These are phyloP conservation scores for Oxyria digyna DNA, from an alignment of 148 eudicot species.

Conservation along the genomic window DNA sequence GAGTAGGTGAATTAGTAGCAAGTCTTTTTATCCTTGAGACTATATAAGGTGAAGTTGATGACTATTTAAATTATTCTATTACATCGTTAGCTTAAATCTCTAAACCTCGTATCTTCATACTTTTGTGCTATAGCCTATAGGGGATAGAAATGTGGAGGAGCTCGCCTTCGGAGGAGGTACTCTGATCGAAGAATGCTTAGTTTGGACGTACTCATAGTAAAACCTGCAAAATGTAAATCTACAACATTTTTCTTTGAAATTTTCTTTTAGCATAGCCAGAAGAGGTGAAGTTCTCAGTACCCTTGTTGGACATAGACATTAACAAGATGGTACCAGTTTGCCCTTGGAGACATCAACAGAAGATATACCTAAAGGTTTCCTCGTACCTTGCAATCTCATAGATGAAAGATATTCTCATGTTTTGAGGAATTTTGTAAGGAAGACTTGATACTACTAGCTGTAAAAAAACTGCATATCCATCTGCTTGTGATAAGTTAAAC, in stretches of 20 bases:
- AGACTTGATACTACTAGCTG: neutral
- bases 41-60: too few species aligned
- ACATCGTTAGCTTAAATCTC: too few species aligned
- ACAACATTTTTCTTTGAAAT: neutral
- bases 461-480: neutral
- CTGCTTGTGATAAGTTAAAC: neutral
- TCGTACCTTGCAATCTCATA: neutral
- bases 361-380: constrained; percentile 68
- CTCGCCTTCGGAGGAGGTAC: constrained; percentile 71
- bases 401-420: neutral
- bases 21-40: neutral
- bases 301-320: constrained; percentile 66
- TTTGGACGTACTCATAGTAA: neutral
- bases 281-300: constrained; percentile 89
- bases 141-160: constrained; percentile 81
- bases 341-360: constrained; percentile 80
- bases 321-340: constrained; percentile 56
- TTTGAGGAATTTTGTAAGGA: neutral
- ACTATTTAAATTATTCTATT: too few species aligned
- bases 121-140: constrained; percentile 36
- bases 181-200: neutral
- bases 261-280: constrained; percentile 58
- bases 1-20: neutral
- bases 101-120: neutral
- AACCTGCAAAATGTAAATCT: neutral